Evolutionary conservation across 192 early-diverging fungal genomes (phyloP), one percentile per base, ranked within the genome.

Genomic region (Thamnidium elegans): DNA sequence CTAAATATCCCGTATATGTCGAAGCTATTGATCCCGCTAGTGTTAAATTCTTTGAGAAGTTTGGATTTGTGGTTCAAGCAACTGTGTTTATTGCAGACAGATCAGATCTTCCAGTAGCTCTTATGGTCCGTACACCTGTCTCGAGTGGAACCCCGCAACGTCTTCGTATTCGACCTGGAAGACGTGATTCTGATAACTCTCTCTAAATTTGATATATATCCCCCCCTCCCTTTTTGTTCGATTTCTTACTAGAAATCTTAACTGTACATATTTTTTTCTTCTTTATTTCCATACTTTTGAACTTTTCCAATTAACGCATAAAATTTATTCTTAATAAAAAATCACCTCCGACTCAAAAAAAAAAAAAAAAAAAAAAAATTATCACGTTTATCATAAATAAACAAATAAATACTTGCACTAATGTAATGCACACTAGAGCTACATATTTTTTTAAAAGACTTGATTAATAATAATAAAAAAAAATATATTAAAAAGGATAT

Each of bases 1-100:
- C 71, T 3, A 60, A 73, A 1, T 47, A 58, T 4, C 58, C 71
- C 0, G 55, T 73, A 9, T 47, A 62, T n/a, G 66, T 59, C 15
- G 59, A 67, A 42, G 68, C 55, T 3, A 63, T 39, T 10, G 58
- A 52, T 45, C 39, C 31, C 6, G 31, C 10, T 1, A 44, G 50
- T n/a, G 51, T 75, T 15, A 32, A 32, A n/a, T 70, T 75, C 20
- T 70, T 75, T 58, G 60, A 75, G 34, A n/a, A 36, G 2, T 44
- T 66, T 52, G 67, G 73, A 13, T 75, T 75, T 45, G 42, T 20
- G 1, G 34, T 69, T 23, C 30, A 70, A 19, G 53, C 42, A 13
- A 52, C 58, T 4, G 36, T 50, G 14, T 54, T 50, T 39, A 52
- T 58, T 36, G 34, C 19, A 11, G 50, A 34, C n/a, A 32, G 54